Percentiles rank a stretch among this genome's conserved stretches.
These are phyloP conservation scores for Talaromyces sp. DNA, from an alignment of 2,329 filamentous ascomycete species.

Conservation along the genomic window DNA sequence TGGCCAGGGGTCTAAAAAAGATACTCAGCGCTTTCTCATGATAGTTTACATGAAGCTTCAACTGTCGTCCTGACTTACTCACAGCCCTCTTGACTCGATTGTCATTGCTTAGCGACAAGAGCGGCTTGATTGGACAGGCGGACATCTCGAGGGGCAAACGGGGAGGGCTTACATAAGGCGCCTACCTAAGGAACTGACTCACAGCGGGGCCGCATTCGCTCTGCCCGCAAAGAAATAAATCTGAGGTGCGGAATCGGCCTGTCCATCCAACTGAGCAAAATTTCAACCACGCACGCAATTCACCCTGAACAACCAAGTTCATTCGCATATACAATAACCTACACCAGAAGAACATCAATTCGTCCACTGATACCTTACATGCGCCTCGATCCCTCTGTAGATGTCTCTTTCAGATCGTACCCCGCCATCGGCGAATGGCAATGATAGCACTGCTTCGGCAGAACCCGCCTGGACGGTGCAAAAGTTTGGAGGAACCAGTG, in stretches of 20 bases:
- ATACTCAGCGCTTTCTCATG: not conserved
- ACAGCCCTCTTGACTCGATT: not conserved
- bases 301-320: not conserved
- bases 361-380: not conserved
- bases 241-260: slow-evolving; percentile 11
- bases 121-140: not conserved
- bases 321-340: not conserved
- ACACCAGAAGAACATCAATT: not conserved
- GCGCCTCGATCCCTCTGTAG: not conserved
- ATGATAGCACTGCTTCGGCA: slow-evolving; percentile 10
- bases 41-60: not conserved
- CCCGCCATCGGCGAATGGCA: slow-evolving; percentile 17
- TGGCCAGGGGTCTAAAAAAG: not conserved
- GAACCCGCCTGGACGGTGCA: slow-evolving; percentile 73
- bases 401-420: slow-evolving; percentile 20
- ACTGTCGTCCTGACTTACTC: not conserved
- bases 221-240: slow-evolving; percentile 3
- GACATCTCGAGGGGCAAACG: not conserved
- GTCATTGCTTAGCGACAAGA: not conserved
- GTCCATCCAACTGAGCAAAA: not conserved
- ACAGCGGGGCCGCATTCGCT: slow-evolving; percentile 11
- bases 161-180: not conserved
- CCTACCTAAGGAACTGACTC: not conserved
- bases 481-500: slow-evolving; percentile 92
- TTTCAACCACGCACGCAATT: not conserved